Conservation (phyloP, 2,329 filamentous ascomycete genomes). For the Apiospora sp. region DNA sequence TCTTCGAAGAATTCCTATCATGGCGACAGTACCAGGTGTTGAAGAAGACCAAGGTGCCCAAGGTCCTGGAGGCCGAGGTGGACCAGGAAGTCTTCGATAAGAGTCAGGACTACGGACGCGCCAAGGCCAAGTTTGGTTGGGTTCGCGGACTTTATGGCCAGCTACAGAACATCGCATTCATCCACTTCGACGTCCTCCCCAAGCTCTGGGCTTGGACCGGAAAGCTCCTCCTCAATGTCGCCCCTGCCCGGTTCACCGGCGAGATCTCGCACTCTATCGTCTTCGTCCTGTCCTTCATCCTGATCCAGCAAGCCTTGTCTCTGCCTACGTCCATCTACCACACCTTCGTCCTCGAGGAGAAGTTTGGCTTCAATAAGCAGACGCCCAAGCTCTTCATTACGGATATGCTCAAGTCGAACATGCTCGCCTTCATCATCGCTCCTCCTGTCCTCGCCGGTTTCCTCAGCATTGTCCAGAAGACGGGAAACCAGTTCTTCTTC, state of each 20-base stretch:
- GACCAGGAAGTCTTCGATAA: conserved; percentile 92
- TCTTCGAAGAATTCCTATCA: conserved; percentile 89
- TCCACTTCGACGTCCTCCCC: conserved; percentile 90
- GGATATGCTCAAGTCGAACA: conserved; percentile 91
- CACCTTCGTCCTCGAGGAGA: conserved; percentile 94
- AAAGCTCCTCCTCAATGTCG: conserved; percentile 74
- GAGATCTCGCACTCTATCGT: conserved; percentile 94
- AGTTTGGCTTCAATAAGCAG: conserved; percentile 99
- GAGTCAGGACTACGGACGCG: conserved; percentile 93
- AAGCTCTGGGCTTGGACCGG: conserved; percentile 89
- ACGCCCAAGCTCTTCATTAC: conserved; percentile 86
- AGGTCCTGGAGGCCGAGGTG: conserved; percentile 88
- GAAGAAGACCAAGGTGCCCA: conserved; percentile 79
- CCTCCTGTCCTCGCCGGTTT: conserved; percentile 91
- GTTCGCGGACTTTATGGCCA: conserved; percentile 83
- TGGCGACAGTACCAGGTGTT: conserved; percentile 90
- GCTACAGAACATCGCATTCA: conserved; percentile 86
- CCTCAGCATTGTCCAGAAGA: conserved; percentile 92
- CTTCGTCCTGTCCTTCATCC: conserved; percentile 87
- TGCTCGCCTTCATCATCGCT: conserved; percentile 80
- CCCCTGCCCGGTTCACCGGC: conserved; percentile 81
- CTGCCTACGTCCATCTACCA: conserved; percentile 88
- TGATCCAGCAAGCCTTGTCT: conserved; percentile 81
- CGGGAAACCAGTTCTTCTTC: conserved; percentile 95
- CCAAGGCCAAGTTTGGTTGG: conserved; percentile 91